Percentiles rank a stretch among this genome's conserved stretches.
Evolutionary conservation across 1,284 basidiomycete genomes (phyloP).

Genomic region (Schizophyllum amplum): DNA sequence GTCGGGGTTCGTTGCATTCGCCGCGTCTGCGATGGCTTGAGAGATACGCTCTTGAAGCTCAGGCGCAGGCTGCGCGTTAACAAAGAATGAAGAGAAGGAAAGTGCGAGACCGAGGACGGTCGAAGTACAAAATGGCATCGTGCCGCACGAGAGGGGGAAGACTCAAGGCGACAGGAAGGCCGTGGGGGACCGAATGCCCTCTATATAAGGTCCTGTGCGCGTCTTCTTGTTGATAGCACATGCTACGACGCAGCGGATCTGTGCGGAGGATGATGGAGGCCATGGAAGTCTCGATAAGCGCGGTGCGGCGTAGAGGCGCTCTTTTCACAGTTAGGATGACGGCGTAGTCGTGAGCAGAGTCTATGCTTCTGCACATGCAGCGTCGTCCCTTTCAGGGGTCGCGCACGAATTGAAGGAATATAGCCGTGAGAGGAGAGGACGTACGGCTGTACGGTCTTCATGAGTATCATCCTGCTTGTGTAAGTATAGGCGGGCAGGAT

Average conservation of each 20-base stretch:
- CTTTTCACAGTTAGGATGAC: no score
- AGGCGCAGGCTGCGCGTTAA: conserved; percentile 49
- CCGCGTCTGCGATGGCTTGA: conserved; percentile 48
- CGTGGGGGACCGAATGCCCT: neutral
- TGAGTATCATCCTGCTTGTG: no score
- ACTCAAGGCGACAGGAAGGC: neutral
- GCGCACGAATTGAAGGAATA: no score
- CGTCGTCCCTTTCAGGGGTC: no score
- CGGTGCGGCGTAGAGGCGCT: no score
- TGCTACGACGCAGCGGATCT: neutral
- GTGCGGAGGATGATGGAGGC: neutral
- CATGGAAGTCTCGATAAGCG: no score
- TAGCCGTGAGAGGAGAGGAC: no score
- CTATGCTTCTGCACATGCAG: no score
- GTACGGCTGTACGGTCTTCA: no score
- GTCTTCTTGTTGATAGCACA: neutral
- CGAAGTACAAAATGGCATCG: neutral
- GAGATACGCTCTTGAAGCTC: conserved; percentile 50
- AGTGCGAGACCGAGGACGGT: neutral
- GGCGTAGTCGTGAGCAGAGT: no score
- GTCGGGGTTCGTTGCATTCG: conserved; percentile 37
- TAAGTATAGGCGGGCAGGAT: no score
- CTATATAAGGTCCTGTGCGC: neutral
- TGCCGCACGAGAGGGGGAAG: neutral
- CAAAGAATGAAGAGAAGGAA: neutral